Conservation (phyloP, 1,284 basidiomycete genomes). For the Irpex rosettiformis region DNA sequence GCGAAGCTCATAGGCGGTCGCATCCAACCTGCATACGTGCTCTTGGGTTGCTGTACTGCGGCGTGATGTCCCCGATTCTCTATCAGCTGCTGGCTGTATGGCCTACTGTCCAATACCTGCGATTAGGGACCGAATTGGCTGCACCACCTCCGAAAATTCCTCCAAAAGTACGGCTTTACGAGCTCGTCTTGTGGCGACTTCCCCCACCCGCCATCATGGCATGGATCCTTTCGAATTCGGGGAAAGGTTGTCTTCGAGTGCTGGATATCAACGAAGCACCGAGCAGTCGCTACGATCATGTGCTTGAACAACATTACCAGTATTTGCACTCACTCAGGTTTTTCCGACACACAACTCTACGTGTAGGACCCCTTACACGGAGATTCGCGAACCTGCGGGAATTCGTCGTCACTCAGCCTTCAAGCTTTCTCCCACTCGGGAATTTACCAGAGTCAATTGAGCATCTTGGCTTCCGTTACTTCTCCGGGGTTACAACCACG, state of each 20-base stretch:
- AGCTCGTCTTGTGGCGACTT: slow-evolving; percentile 37
- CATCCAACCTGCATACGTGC: slow-evolving; percentile 30
- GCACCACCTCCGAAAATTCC: slow-evolving; percentile 28
- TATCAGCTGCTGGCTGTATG: slow-evolving; percentile 41
- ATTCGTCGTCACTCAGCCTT: slow-evolving; percentile 36
- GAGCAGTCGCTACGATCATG: slow-evolving; percentile 22
- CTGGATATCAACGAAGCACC: slow-evolving; percentile 38
- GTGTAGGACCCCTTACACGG: slow-evolving; percentile 31
- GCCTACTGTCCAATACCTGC: slow-evolving; percentile 36
- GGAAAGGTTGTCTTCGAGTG: slow-evolving; percentile 31
- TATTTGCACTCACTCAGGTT: slow-evolving; percentile 41
- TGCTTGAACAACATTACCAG: slow-evolving; percentile 30
- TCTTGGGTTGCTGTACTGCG: slow-evolving; percentile 33
- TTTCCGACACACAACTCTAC: slow-evolving; percentile 29
- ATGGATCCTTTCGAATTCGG: slow-evolving; percentile 39
- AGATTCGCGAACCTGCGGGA: slow-evolving; percentile 41
- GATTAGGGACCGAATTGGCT: slow-evolving; percentile 36
- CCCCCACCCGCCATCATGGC: slow-evolving; percentile 27
- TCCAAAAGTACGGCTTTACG: slow-evolving; percentile 32
- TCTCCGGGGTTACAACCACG: slow-evolving; percentile 19
- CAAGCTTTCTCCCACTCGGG: slow-evolving; percentile 30
- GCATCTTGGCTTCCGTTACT: slow-evolving; percentile 38
- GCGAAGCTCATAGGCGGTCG: slow-evolving; percentile 13
- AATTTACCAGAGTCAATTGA: slow-evolving; percentile 35
- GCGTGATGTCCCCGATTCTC: slow-evolving; percentile 41